These are phyloP conservation scores for Dorcoceras hygrometricum DNA, from an alignment of 257 asterid species.

Conservation along the genomic window DNA sequence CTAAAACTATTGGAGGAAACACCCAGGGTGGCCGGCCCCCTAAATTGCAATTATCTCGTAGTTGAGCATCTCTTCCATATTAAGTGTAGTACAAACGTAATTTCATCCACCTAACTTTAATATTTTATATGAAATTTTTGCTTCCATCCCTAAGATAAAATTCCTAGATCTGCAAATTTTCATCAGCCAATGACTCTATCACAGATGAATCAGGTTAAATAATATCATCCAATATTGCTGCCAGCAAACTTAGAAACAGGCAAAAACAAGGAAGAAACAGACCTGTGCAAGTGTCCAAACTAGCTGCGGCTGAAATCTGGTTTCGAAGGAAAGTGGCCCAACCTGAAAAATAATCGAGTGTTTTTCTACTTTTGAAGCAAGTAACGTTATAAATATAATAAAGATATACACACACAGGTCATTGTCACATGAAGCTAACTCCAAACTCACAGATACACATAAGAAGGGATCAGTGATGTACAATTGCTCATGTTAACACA, in stretches of 20 bases:
- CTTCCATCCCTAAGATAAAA: too few relatives aligned
- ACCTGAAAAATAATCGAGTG: slow-evolving; percentile 54
- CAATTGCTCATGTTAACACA: slow-evolving; percentile 1
- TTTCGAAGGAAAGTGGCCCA: slow-evolving; percentile 72
- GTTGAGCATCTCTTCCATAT: too few relatives aligned
- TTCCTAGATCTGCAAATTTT: too few relatives aligned
- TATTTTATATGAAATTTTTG: too few relatives aligned
- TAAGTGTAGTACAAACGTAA: too few relatives aligned
- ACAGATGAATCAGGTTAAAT: neutral
- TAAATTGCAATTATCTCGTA: neutral
- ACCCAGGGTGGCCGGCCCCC: neutral
- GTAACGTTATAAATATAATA: neutral
- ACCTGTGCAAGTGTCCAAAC: slow-evolving; percentile 96
- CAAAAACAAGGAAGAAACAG: slow-evolving; percentile 7
- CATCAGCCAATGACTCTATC: neutral
- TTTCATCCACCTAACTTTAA: neutral
- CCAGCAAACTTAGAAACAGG: neutral
- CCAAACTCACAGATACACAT: neutral
- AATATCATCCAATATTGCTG: neutral
- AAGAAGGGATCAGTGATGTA: neutral
- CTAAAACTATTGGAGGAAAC: neutral
- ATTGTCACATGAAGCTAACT: neutral
- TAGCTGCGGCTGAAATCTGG: slow-evolving; percentile 76
- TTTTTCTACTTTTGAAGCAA: slow-evolving; percentile 18
- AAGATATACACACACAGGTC: neutral